A percentile compares a stretch with the other conserved stretches of the same genome.
phyloP scores from a whole-genome alignment of 768 basidiomycete genomes.

The Hericium rajendrae region DNA sequence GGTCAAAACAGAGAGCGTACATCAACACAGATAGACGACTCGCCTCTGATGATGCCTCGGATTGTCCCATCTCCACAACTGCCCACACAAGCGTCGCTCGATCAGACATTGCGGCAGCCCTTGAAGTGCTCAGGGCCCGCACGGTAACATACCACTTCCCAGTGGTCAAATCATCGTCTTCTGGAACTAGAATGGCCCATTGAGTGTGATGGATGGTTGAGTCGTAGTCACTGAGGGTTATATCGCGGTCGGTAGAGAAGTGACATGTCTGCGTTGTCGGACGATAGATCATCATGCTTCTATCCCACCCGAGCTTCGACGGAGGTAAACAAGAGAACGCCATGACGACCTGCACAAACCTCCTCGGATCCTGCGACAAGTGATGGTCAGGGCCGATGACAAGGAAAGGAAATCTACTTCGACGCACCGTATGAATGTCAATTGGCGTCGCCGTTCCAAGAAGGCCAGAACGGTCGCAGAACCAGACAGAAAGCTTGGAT shows the following conservation, averaged over 20 bases:
- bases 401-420: no score
- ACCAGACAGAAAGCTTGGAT: background rate
- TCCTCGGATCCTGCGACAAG: background rate
- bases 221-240: background rate
- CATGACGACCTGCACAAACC: background rate
- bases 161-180: background rate
- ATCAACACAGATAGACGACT: no score
- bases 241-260: background rate
- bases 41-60: background rate
- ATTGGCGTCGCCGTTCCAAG: background rate
- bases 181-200: background rate
- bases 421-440: background rate
- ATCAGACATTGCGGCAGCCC: background rate
- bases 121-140: background rate
- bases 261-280: background rate
- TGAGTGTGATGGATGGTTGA: no score
- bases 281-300: background rate
- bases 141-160: background rate
- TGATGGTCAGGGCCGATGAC: no score
- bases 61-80: background rate
- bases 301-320: background rate
- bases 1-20: no score
- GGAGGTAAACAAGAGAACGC: background rate
- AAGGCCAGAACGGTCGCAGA: background rate
- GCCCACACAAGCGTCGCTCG: background rate